Evolutionary conservation across 23 red algal species (phyloP).

Genomic region (Gracilaria gracilis): DNA sequence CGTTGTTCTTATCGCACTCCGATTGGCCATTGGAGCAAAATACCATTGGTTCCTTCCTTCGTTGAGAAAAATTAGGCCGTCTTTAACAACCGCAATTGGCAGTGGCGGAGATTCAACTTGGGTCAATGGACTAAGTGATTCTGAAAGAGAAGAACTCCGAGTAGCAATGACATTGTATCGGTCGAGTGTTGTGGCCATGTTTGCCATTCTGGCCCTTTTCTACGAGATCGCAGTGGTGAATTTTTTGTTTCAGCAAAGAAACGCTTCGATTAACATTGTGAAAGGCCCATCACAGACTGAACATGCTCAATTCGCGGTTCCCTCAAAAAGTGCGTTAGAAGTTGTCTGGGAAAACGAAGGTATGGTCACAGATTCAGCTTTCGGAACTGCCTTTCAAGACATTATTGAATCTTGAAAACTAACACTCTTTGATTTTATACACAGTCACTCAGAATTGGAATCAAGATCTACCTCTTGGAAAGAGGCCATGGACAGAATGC

Average conservation of each 20-base stretch:
- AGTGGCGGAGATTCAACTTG: too few relatives aligned
- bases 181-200: background rate
- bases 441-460: background rate
- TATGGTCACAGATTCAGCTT: background rate
- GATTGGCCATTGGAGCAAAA: background rate
- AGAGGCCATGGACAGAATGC: conserved; percentile 9
- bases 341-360: conserved; percentile 4
- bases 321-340: conserved; percentile 19
- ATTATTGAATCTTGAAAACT: too few relatives aligned
- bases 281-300: background rate
- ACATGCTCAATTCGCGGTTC: background rate
- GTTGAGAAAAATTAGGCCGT: background rate
- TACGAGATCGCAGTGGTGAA: conserved; percentile 59
- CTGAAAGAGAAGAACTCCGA: background rate
- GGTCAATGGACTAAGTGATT: too few relatives aligned
- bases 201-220: conserved; percentile 27
- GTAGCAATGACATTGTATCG: conserved; percentile 39
- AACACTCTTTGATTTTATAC: too few relatives aligned
- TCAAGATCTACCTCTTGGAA: background rate
- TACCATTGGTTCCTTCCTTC: background rate
- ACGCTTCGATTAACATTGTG: background rate
- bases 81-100: too few relatives aligned
- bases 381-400: too few relatives aligned
- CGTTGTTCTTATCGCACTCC: background rate
- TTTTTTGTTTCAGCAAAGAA: conserved; percentile 38